phyloP scores from a whole-genome alignment of 306 rosid species.

The Oemleria cerasiformis region DNA sequence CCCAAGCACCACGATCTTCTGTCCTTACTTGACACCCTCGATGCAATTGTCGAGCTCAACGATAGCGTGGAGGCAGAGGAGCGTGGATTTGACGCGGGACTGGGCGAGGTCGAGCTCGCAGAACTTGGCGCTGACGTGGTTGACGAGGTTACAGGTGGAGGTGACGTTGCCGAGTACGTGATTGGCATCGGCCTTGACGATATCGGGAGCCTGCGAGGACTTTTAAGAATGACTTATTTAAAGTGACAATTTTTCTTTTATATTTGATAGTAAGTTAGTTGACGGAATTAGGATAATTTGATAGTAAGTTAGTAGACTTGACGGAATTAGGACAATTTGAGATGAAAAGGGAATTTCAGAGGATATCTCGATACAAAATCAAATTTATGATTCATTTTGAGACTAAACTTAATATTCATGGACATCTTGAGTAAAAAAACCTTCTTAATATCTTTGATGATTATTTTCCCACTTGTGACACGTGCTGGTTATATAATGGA shows the following conservation, averaged over 20 bases:
- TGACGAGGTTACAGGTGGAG: constrained; percentile 55
- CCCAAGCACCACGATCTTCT: too few relatives aligned
- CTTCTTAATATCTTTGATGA: background rate
- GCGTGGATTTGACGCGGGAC: constrained; percentile 75
- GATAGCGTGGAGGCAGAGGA: constrained; percentile 78
- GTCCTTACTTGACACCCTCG: constrained; percentile 65
- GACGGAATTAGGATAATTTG: too few relatives aligned
- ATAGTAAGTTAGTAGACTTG: too few relatives aligned
- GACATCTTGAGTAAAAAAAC: too few relatives aligned
- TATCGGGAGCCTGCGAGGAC: constrained; percentile 65
- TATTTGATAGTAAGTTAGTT: too few relatives aligned
- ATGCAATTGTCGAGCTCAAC: constrained; percentile 71
- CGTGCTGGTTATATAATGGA: background rate
- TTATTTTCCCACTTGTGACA: background rate
- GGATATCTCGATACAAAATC: too few relatives aligned
- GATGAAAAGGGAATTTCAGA: too few relatives aligned
- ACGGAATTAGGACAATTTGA: too few relatives aligned
- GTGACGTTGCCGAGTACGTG: constrained; percentile 42
- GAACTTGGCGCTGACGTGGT: constrained; percentile 61
- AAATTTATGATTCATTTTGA: too few relatives aligned
- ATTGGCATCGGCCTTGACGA: constrained; percentile 67
- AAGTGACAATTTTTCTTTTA: too few relatives aligned
- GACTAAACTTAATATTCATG: too few relatives aligned
- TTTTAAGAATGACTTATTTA: constrained; percentile 64
- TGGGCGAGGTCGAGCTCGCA: constrained; percentile 91